Base-by-base conservation (phyloP, 2,329 filamentous ascomycete genomes). In the Trichoderma sp. region DNA sequence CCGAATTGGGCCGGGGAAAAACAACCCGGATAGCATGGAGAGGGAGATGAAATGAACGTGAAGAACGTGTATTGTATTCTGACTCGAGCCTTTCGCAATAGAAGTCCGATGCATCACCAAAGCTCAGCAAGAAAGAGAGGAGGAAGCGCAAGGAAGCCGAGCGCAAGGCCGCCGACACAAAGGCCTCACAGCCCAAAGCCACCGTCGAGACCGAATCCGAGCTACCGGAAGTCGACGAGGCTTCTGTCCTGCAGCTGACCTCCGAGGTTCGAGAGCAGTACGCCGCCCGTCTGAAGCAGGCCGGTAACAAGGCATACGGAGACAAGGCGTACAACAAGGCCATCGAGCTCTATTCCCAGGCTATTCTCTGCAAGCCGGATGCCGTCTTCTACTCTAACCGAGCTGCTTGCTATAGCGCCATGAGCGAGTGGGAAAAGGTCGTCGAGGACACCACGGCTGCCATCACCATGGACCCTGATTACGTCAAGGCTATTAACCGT, bases 311-410 rank as follows among this genome's bases (percentile, higher is more conserved):
- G 84, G 94, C 96, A 8, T 99, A 98, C 79, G 94, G 94, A 73
- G 90, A 91, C 76, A 98, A 98, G 85, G 93, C 97, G 79, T 98
- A 98, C 84, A 92, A 94, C 83, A 91, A 90, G 78, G 96, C 96
- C 76, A 99, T 99, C 80, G 92, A 95, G 5, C 90, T 99, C 43
- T 99, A 99, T 84, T 93, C 93, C 76, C 93, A 97, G 85, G 96
- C 96, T 65, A 97, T 99, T 77, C 85, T 98, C 66, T 98, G 96
- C 91, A 97, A 96, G 85, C 92, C 95, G 71, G 96, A 99, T 79
- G 94, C 96, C 36, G 95, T 99, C 81, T 99, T 96, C 87, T 99
- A 97, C 88, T 98, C 96, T 74, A 99, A 99, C 88, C 92, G 96
- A 77, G 96, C 96, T 71, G 96, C 96, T 69, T 99, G 96, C 88